Percentiles rank a stretch among this genome's conserved stretches.
These are phyloP conservation scores for Lasiosphaeriaceae sp. DNA, from an alignment of 495 filamentous ascomycete species.

Conservation along the genomic window DNA sequence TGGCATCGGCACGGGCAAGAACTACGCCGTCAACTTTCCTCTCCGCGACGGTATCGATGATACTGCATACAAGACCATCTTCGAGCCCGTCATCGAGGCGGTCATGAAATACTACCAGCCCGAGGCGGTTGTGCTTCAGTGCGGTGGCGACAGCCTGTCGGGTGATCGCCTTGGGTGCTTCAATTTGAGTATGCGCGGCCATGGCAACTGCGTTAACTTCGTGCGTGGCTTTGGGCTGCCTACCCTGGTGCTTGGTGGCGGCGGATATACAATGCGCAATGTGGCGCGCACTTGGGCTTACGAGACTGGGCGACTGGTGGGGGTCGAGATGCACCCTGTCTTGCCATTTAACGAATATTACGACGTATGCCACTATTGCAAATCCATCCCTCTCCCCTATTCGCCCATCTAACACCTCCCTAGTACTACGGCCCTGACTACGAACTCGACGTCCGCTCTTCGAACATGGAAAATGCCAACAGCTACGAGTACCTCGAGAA, in stretches of 20 bases:
- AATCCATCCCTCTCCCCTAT: not conserved
- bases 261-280: conserved; percentile 98
- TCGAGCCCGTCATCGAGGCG: conserved; percentile 86
- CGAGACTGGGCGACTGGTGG: conserved; percentile 88
- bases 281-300: conserved; percentile 96
- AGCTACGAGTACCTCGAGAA: conserved; percentile 91
- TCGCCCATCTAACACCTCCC: conserved; percentile 25
- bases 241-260: conserved; percentile 87
- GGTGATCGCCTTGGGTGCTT: conserved; percentile 96
- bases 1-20: conserved; percentile 85
- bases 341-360: conserved; percentile 99
- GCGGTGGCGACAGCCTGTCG: conserved; percentile 90
- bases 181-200: conserved; percentile 95
- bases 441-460: conserved; percentile 87
- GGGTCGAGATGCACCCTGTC: conserved; percentile 68
- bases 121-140: conserved; percentile 93
- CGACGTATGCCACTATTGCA: conserved; percentile 57
- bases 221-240: conserved; percentile 91
- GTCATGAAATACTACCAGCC: conserved; percentile 97
- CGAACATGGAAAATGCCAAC: conserved; percentile 99
- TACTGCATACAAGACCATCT: conserved; percentile 84
- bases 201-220: conserved; percentile 95
- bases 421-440: conserved; percentile 98
- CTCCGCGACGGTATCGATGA: conserved; percentile 96
- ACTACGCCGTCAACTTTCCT: conserved; percentile 96